Conservation (phyloP, 768 basidiomycete genomes). For the Udeniomyces megalosporus region DNA sequence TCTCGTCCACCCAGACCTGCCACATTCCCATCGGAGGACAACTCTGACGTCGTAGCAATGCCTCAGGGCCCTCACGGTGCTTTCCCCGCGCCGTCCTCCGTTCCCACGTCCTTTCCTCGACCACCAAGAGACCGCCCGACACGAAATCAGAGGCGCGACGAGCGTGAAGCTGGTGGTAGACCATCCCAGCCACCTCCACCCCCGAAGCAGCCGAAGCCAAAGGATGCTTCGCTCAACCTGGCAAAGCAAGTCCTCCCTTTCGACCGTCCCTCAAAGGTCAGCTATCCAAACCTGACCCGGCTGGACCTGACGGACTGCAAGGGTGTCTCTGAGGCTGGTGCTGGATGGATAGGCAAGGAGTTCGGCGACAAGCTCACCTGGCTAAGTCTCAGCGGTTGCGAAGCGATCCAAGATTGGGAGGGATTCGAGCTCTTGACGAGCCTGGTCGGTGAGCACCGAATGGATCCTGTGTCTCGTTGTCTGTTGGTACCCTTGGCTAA, state of each 20-base stretch:
- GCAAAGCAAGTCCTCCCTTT: neutral
- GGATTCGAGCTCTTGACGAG: conserved; percentile 11
- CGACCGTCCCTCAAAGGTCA: neutral
- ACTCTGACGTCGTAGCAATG: no score
- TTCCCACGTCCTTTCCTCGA: neutral
- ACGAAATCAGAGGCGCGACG: neutral
- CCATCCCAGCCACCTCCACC: neutral
- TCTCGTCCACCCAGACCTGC: no score
- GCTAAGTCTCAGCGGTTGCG: conserved; percentile 3
- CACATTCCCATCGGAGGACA: no score
- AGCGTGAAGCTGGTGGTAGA: no score
- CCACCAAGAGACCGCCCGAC: neutral
- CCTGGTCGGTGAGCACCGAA: conserved; percentile 6
- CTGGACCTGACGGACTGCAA: conserved; percentile 8
- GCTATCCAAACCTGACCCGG: conserved; percentile 3
- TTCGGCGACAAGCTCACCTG: conserved; percentile 11
- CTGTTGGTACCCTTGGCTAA: no score
- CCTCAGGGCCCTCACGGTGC: neutral
- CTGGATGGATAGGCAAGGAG: conserved; percentile 11
- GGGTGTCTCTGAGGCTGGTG: neutral
- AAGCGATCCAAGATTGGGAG: neutral
- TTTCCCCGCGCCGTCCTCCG: neutral
- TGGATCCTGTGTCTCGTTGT: neutral
- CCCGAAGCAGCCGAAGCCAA: neutral
- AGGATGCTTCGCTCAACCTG: neutral